These are phyloP conservation scores for Exophiala sp. DNA, from an alignment of 2,329 filamentous ascomycete species.

Conservation along the genomic window DNA sequence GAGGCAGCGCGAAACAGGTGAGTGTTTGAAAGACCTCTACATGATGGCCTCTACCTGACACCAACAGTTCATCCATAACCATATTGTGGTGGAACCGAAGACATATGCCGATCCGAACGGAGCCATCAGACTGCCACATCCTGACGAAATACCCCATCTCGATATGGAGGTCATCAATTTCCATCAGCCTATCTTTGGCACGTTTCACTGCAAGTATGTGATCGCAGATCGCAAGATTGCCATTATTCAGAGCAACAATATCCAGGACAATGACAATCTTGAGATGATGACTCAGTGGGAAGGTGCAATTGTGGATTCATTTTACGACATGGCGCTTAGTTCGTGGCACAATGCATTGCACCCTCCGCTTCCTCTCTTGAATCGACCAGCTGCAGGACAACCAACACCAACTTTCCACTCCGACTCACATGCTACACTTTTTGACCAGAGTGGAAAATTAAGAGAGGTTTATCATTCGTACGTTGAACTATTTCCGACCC, in stretches of 20 bases:
- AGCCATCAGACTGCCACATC: slow-evolving; percentile 58
- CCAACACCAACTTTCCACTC: slow-evolving; percentile 28
- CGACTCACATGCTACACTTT: slow-evolving; percentile 19
- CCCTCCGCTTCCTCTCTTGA: slow-evolving; percentile 56
- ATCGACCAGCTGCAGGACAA: slow-evolving; percentile 45
- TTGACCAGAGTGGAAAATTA: slow-evolving; percentile 20
- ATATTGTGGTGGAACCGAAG: slow-evolving; percentile 56
- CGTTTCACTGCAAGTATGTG: slow-evolving; percentile 75
- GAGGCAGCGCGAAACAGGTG: slow-evolving; percentile 61
- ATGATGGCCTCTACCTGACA: not conserved
- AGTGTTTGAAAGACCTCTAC: slow-evolving; percentile 1
- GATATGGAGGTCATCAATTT: slow-evolving; percentile 71
- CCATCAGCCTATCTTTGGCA: slow-evolving; percentile 67
- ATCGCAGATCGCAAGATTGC: slow-evolving; percentile 70
- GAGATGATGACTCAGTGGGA: slow-evolving; percentile 78
- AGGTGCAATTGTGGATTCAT: slow-evolving; percentile 69
- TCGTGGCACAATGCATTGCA: slow-evolving; percentile 65
- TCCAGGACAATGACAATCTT: slow-evolving; percentile 72
- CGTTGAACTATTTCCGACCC: not conserved
- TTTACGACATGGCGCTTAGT: slow-evolving; percentile 71
- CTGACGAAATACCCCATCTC: slow-evolving; percentile 66
- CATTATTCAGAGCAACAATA: slow-evolving; percentile 73
- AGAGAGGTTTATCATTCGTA: slow-evolving; percentile 18
- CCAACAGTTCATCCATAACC: slow-evolving; percentile 51
- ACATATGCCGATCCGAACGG: slow-evolving; percentile 53